These are phyloP conservation scores for Letharia columbiana DNA, from an alignment of 495 filamentous ascomycete genomes.

Conservation along the genomic window DNA sequence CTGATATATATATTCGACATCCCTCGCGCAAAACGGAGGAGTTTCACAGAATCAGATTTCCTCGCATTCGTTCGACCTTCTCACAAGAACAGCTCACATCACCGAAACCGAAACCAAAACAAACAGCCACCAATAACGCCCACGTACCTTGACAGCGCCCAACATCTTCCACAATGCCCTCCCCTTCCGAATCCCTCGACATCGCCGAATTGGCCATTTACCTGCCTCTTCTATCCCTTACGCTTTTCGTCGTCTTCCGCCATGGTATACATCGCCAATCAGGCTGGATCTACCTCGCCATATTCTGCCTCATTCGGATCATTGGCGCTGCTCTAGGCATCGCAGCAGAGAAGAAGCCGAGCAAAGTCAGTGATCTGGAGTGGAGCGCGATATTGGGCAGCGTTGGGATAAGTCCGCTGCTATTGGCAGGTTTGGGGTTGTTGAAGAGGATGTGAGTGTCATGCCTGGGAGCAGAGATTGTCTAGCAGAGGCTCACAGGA, in stretches of 20 bases:
- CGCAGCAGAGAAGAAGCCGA: slow-evolving; percentile 2
- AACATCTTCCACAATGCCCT: slow-evolving; percentile 4
- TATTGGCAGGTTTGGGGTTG: slow-evolving; percentile 18
- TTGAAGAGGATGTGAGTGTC: slow-evolving; percentile 19
- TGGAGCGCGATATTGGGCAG: slow-evolving; percentile 17
- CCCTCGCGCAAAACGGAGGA: background rate
- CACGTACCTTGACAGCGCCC: background rate
- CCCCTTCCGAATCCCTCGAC: slow-evolving; percentile 11
- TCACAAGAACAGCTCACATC: background rate
- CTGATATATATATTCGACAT: background rate
- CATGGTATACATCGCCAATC: slow-evolving; percentile 17
- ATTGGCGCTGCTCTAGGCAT: slow-evolving; percentile 16
- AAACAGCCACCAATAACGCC: background rate
- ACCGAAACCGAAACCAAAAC: background rate
- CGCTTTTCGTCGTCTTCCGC: slow-evolving; percentile 17
- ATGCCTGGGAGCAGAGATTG: too few relatives aligned
- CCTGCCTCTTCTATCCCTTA: slow-evolving; percentile 10
- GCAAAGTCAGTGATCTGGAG: slow-evolving; percentile 1
- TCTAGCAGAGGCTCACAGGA: slow-evolving; percentile 1
- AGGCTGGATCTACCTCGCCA: slow-evolving; percentile 18
- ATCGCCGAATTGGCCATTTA: slow-evolving; percentile 23
- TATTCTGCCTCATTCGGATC: slow-evolving; percentile 19
- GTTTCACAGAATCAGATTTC: background rate
- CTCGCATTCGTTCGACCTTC: background rate
- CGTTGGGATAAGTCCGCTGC: slow-evolving; percentile 20